Conservation (phyloP, 2,329 filamentous ascomycete genomes). For the Colletotrichum sp. region DNA sequence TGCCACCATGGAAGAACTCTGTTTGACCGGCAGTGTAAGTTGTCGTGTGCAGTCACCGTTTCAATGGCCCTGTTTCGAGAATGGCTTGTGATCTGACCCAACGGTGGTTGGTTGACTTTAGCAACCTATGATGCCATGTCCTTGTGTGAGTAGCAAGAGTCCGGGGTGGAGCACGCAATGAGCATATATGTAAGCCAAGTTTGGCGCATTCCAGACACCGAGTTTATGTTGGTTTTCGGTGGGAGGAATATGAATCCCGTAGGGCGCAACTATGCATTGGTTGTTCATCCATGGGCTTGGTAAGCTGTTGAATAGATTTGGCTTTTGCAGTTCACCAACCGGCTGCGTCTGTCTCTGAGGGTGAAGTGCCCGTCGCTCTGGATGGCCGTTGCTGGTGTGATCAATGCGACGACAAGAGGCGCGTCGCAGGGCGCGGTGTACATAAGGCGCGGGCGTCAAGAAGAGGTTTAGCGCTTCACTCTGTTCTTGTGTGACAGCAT, state of each 20-base stretch:
- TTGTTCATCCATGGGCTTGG: background rate
- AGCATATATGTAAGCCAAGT: background rate
- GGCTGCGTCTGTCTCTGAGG: background rate
- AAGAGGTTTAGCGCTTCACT: background rate
- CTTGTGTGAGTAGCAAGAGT: background rate
- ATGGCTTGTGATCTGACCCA: background rate
- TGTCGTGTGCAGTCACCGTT: background rate
- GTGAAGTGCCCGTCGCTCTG: background rate
- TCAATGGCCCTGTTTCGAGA: background rate
- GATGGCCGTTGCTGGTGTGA: background rate
- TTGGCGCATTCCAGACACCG: background rate
- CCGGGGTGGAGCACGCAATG: background rate
- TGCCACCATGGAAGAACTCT: background rate
- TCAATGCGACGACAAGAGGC: slow-evolving; percentile 1
- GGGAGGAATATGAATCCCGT: background rate
- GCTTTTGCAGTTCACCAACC: background rate
- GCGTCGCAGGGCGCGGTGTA: slow-evolving; percentile 1
- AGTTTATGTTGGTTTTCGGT: background rate
- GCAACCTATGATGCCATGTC: background rate
- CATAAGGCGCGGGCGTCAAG: background rate
- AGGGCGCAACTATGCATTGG: background rate
- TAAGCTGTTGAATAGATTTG: background rate
- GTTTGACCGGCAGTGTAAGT: background rate
- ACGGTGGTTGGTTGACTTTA: background rate
- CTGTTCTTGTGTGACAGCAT: background rate